Conservation (phyloP, 1,284 basidiomycete genomes). For the Inonotus hispidus region DNA sequence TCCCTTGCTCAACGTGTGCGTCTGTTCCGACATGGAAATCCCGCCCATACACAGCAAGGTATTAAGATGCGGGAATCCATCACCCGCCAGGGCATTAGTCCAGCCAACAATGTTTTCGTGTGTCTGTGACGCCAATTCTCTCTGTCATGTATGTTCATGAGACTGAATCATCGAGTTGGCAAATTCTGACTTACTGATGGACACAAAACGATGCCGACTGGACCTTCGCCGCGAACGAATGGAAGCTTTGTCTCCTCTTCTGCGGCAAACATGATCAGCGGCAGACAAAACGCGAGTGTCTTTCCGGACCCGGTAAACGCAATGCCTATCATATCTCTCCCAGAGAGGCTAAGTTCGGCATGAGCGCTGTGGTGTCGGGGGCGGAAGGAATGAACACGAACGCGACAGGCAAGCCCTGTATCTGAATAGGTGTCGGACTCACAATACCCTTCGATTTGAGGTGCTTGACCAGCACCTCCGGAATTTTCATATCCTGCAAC, state of each 20-base stretch:
- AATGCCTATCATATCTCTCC: slow-evolving; percentile 94
- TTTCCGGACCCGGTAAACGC: slow-evolving; percentile 93
- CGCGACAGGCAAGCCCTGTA: slow-evolving; percentile 96
- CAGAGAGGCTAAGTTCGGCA: slow-evolving; percentile 59
- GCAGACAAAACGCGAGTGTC: slow-evolving; percentile 87
- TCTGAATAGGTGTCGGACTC: slow-evolving; percentile 91
- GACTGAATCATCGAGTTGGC: not conserved
- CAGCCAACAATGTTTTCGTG: slow-evolving; percentile 91
- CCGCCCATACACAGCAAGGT: slow-evolving; percentile 94
- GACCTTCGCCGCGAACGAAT: slow-evolving; percentile 90
- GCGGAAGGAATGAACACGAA: slow-evolving; percentile 34
- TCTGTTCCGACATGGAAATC: slow-evolving; percentile 96
- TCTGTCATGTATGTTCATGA: slow-evolving; percentile 25
- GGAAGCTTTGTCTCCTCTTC: slow-evolving; percentile 92
- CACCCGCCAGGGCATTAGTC: slow-evolving; percentile 77
- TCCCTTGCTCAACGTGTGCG: slow-evolving; percentile 83
- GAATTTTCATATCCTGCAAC: slow-evolving; percentile 96
- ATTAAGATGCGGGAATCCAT: slow-evolving; percentile 83
- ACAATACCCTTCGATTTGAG: slow-evolving; percentile 83
- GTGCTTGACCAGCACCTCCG: slow-evolving; percentile 75
- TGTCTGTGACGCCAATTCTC: slow-evolving; percentile 92
- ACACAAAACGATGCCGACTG: slow-evolving; percentile 92
- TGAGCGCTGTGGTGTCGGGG: not conserved
- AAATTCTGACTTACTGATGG: slow-evolving; percentile 51
- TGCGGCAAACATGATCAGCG: slow-evolving; percentile 90